phyloP scores from a whole-genome alignment of 768 basidiomycete species.

The Coprinellus aureogranulatus region DNA sequence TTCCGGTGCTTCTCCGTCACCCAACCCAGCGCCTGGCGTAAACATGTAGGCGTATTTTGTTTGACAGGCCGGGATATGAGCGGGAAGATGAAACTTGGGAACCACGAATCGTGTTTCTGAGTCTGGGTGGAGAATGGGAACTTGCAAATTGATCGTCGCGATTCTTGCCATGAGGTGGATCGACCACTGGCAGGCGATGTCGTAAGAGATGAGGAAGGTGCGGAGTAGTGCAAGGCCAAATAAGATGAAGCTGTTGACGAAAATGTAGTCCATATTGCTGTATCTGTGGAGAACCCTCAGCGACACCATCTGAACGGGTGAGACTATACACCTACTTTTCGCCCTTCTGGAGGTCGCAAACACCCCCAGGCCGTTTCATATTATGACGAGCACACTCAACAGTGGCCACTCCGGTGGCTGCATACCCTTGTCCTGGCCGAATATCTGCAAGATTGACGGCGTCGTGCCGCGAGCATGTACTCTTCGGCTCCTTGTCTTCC shows the following conservation, averaged over 20 bases:
- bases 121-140: neutral
- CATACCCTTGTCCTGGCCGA: slow-evolving; percentile 15
- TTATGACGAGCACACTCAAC: slow-evolving; percentile 30
- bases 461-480: neutral
- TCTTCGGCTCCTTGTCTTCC: neutral
- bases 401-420: slow-evolving; percentile 25
- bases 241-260: slow-evolving; percentile 2
- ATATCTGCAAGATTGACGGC: slow-evolving; percentile 19
- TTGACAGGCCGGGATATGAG: slow-evolving; percentile 23
- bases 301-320: neutral
- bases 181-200: slow-evolving; percentile 27
- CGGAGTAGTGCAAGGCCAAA: neutral
- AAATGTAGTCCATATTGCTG: slow-evolving; percentile 28
- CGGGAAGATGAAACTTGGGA: slow-evolving; percentile 28
- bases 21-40: slow-evolving; percentile 23
- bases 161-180: slow-evolving; percentile 4
- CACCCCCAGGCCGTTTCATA: slow-evolving; percentile 23
- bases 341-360: slow-evolving; percentile 33
- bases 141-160: neutral
- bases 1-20: slow-evolving; percentile 36
- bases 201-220: slow-evolving; percentile 25
- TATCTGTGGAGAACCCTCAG: slow-evolving; percentile 17
- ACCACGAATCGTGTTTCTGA: neutral
- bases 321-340: slow-evolving; percentile 20
- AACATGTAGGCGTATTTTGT: slow-evolving; percentile 22